Conservation (phyloP, 2,329 filamentous ascomycete species). For the Colletotrichum orchidophilum region DNA sequence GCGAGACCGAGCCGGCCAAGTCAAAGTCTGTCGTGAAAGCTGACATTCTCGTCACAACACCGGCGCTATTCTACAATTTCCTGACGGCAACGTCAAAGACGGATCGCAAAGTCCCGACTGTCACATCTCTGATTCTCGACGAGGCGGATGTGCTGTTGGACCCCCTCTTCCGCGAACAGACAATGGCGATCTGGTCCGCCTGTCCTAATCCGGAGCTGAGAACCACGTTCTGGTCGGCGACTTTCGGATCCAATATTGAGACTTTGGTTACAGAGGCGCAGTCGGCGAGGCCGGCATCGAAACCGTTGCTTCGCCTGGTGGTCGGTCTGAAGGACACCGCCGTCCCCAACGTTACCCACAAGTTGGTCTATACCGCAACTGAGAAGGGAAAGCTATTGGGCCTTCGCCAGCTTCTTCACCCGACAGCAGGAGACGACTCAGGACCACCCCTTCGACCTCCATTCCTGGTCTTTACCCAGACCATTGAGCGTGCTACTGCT, state of each 20-base stretch:
- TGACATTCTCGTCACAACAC: constrained; percentile 84
- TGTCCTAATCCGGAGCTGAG: constrained; percentile 77
- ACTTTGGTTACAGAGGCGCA: constrained; percentile 77
- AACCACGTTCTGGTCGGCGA: constrained; percentile 92
- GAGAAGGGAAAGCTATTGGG: constrained; percentile 94
- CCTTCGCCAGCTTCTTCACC: constrained; percentile 87
- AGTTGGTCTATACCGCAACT: constrained; percentile 88
- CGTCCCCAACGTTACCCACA: constrained; percentile 90
- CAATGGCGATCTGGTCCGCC: constrained; percentile 82
- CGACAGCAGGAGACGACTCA: constrained; percentile 65
- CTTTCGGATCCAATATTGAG: constrained; percentile 95
- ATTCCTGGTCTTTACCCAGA: constrained; percentile 96
- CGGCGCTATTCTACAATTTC: constrained; percentile 80
- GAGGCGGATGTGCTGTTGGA: constrained; percentile 96
- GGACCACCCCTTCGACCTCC: constrained; percentile 78
- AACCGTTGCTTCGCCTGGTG: constrained; percentile 80
- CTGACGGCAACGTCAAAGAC: constrained; percentile 51
- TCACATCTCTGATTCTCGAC: constrained; percentile 83
- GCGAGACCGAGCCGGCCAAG: constrained; percentile 35
- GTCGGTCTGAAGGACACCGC: constrained; percentile 97
- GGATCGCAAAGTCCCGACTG: constrained; percentile 67
- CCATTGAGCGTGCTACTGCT: constrained; percentile 88
- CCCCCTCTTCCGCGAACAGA: constrained; percentile 89
- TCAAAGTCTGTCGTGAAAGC: constrained; percentile 70
- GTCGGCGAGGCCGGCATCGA: constrained; percentile 51